Evolutionary conservation across 352 stramenopile genomes (phyloP).

Genomic region (Phytophthora podocarpi): DNA sequence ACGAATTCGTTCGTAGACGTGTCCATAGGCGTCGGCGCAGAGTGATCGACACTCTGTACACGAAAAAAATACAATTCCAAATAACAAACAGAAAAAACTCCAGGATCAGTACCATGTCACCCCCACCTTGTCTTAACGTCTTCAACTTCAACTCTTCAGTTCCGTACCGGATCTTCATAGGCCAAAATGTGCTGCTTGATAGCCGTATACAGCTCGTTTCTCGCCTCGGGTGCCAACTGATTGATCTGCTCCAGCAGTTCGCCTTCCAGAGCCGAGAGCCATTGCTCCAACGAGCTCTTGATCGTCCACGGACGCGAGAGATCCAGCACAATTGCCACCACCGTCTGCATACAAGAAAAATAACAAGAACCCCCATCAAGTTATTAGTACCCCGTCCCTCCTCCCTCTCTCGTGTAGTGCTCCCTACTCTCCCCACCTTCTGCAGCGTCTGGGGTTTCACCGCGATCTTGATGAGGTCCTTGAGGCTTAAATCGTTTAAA

Average conservation of each 20-base stretch:
- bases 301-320: slow-evolving; percentile 81
- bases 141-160: not conserved
- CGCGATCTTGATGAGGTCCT: slow-evolving; percentile 71
- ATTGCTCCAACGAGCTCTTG: slow-evolving; percentile 82
- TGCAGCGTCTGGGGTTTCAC: slow-evolving; percentile 62
- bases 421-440: slow-evolving; percentile 36
- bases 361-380: no score
- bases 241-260: slow-evolving; percentile 79
- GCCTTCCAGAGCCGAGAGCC: slow-evolving; percentile 75
- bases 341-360: no score
- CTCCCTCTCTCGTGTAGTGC: not conserved
- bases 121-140: not conserved
- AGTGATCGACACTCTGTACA: slow-evolving; percentile 62
- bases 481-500: slow-evolving; percentile 71
- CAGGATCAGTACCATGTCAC: slow-evolving; percentile 10
- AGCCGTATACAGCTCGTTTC: slow-evolving; percentile 60
- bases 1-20: slow-evolving; percentile 73
- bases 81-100: not conserved
- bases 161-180: slow-evolving; percentile 79
- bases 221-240: slow-evolving; percentile 49
- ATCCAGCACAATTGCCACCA: slow-evolving; percentile 72
- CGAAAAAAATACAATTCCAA: not conserved
- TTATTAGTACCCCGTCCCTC: no score
- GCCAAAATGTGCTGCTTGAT: slow-evolving; percentile 77
- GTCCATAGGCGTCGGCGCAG: slow-evolving; percentile 55